These are phyloP conservation scores for Globisporangium acanthophoron DNA, from an alignment of 352 stramenopile genomes.

Conservation along the genomic window DNA sequence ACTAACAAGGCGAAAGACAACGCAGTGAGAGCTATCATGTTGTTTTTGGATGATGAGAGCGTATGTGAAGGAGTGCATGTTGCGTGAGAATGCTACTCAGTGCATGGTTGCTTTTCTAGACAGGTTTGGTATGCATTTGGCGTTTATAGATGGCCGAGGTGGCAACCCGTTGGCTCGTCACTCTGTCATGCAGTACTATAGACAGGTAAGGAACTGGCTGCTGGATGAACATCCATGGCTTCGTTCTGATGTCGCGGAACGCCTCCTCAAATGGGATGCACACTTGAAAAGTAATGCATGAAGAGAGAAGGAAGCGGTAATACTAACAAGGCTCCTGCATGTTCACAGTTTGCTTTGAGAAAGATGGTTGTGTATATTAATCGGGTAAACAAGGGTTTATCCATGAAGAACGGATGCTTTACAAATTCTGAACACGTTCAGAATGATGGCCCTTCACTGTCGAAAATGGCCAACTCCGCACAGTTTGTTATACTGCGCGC, in stretches of 20 bases:
- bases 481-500: no score
- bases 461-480: no score
- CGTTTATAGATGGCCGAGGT: background rate
- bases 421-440: no score
- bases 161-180: background rate
- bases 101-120: background rate
- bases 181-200: no score
- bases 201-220: background rate
- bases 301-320: background rate
- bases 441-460: no score
- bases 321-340: background rate
- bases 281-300: background rate
- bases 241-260: background rate
- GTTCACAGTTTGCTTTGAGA: background rate
- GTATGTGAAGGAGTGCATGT: conserved; percentile 6
- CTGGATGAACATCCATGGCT: background rate
- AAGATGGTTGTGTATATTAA: background rate
- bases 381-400: no score
- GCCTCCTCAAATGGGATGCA: background rate
- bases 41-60: background rate
- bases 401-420: no score
- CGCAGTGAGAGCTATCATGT: background rate
- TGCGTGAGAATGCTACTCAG: background rate
- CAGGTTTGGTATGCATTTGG: conserved; percentile 6
- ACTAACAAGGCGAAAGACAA: background rate